These are phyloP conservation scores for Cryptococcus sp. DNA, from an alignment of 1,284 basidiomycete species.

Conservation along the genomic window DNA sequence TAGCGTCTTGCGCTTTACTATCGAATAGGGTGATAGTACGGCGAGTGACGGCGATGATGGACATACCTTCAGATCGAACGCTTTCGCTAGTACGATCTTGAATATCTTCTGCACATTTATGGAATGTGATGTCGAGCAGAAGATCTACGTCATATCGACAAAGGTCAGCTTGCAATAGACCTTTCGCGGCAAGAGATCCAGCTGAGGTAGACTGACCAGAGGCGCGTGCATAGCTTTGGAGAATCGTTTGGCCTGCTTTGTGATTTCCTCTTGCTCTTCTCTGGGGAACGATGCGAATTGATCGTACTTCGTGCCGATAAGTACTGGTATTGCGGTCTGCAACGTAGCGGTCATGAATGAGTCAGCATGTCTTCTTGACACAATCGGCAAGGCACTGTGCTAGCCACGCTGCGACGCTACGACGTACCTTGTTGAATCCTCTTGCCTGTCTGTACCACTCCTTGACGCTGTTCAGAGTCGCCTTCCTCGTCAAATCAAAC, in stretches of 20 bases:
- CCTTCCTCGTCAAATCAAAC: conserved; percentile 97
- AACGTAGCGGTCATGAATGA: background rate
- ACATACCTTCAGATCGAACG: conserved; percentile 54
- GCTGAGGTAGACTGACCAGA: conserved; percentile 55
- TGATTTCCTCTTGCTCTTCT: conserved; percentile 98
- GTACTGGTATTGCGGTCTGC: conserved; percentile 90
- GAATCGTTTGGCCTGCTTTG: conserved; percentile 95
- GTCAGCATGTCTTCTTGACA: too few relatives aligned
- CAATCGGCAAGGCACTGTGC: too few relatives aligned
- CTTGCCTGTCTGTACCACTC: conserved; percentile 99
- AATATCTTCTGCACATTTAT: conserved; percentile 99
- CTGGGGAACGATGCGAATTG: conserved; percentile 91
- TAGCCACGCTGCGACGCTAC: conserved; percentile 8
- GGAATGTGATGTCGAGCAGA: conserved; percentile 95
- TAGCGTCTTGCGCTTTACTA: too few relatives aligned
- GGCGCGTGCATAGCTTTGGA: conserved; percentile 98
- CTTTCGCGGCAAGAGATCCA: background rate
- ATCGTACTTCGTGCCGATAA: conserved; percentile 98
- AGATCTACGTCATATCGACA: conserved; percentile 60
- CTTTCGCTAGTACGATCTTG: conserved; percentile 62
- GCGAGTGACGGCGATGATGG: too few relatives aligned
- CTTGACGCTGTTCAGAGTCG: conserved; percentile 95
- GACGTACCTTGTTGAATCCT: conserved; percentile 91
- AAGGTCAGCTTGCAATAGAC: conserved; percentile 7
- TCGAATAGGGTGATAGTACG: too few relatives aligned